phyloP scores from a whole-genome alignment of 352 stramenopile genomes.

The Phytophthora melonis region DNA sequence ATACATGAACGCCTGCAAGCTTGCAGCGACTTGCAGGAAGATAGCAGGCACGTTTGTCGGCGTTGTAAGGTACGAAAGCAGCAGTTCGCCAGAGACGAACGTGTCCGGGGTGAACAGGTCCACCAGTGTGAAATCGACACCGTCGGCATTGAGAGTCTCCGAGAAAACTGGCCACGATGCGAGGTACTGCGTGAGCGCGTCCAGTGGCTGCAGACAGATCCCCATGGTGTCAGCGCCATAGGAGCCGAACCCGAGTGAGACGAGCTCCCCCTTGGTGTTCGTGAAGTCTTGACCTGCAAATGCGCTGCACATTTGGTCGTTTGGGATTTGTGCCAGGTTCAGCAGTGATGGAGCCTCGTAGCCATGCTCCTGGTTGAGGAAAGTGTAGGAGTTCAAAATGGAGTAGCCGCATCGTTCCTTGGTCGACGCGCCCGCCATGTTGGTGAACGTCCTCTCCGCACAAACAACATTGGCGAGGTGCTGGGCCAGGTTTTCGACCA shows the following conservation, averaged over 20 bases:
- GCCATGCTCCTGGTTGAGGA: background rate
- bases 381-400: conserved; percentile 31
- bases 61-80: conserved; percentile 31
- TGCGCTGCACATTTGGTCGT: conserved; percentile 51
- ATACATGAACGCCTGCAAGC: background rate
- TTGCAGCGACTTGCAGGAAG: conserved; percentile 16
- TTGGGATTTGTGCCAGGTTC: conserved; percentile 47
- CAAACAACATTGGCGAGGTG: conserved; percentile 39
- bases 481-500: conserved; percentile 39
- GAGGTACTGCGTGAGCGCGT: conserved; percentile 42
- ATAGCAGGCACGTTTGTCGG: conserved; percentile 35
- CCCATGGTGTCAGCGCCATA: conserved; percentile 34
- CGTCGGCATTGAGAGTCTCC: conserved; percentile 5
- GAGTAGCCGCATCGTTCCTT: conserved; percentile 49
- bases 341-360: background rate
- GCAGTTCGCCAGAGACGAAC: conserved; percentile 31
- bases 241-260: conserved; percentile 36
- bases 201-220: conserved; percentile 52
- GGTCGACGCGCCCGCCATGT: conserved; percentile 15
- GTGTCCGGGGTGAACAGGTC: conserved; percentile 47
- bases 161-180: conserved; percentile 41
- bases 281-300: conserved; percentile 47
- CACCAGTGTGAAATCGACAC: conserved; percentile 26
- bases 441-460: conserved; percentile 43
- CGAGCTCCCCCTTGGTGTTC: conserved; percentile 31